Evolutionary conservation across 2,329 filamentous ascomycete genomes (phyloP).

Genomic region (Xylariaceae sp.): DNA sequence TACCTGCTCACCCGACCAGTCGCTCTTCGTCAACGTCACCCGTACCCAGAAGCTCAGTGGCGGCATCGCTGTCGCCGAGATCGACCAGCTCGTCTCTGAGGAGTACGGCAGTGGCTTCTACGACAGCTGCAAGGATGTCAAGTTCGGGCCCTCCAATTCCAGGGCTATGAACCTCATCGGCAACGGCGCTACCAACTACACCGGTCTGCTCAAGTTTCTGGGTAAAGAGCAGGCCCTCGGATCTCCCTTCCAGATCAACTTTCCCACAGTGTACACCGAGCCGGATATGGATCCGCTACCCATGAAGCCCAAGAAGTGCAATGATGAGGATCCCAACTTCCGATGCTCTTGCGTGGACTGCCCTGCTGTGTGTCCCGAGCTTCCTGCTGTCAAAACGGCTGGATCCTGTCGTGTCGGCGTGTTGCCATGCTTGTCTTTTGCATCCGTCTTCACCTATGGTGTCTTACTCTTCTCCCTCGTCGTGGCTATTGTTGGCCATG

Average conservation of each 20-base stretch:
- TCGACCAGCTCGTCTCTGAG: conserved; percentile 84
- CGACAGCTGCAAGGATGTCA: conserved; percentile 97
- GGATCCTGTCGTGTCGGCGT: conserved; percentile 77
- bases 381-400: conserved; percentile 69
- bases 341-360: conserved; percentile 94
- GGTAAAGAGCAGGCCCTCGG: conserved; percentile 88
- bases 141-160: conserved; percentile 90
- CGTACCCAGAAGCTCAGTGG: conserved; percentile 58
- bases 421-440: conserved; percentile 91
- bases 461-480: conserved; percentile 66
- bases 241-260: conserved; percentile 98
- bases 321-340: conserved; percentile 80
- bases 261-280: conserved; percentile 60
- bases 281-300: conserved; percentile 67
- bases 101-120: conserved; percentile 86
- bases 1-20: conserved; percentile 96
- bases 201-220: conserved; percentile 82
- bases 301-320: conserved; percentile 79
- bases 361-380: conserved; percentile 74
- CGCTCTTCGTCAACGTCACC: conserved; percentile 90
- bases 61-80: conserved; percentile 68
- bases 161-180: conserved; percentile 96
- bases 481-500: conserved; percentile 65
- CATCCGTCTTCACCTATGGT: conserved; percentile 82
- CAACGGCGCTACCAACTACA: conserved; percentile 87